These are phyloP conservation scores for Solanum virginianum DNA, from an alignment of 257 asterid species.

Conservation along the genomic window DNA sequence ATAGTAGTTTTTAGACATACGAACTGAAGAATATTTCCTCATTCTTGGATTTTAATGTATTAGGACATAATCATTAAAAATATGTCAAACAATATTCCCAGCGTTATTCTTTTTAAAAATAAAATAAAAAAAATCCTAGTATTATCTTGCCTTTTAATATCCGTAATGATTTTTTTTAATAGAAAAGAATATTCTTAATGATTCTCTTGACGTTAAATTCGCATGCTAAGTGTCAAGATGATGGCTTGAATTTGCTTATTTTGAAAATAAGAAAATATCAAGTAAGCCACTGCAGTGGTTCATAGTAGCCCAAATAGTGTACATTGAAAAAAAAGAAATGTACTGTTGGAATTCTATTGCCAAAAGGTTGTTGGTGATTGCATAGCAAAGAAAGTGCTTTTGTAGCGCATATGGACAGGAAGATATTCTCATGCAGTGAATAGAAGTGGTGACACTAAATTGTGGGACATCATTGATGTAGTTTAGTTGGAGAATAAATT, in stretches of 20 bases:
- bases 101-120: background rate
- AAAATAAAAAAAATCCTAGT: background rate
- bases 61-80: background rate
- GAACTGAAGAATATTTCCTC: background rate
- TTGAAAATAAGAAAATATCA: background rate
- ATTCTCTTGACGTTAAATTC: background rate
- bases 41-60: background rate
- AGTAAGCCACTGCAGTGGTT: background rate
- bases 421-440: background rate
- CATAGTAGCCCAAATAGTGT: background rate
- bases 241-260: background rate
- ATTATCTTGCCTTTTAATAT: background rate
- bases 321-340: background rate
- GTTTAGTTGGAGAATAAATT: background rate
- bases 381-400: background rate
- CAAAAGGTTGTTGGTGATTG: background rate
- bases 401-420: background rate
- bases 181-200: background rate
- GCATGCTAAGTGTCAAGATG: background rate
- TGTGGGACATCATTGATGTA: background rate
- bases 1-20: background rate
- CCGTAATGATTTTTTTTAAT: background rate
- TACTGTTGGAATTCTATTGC: background rate
- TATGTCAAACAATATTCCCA: background rate
- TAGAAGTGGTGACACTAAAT: background rate